Evolutionary conservation across 2,329 filamentous ascomycete genomes (phyloP).

Genomic region (Penicillium sp.): DNA sequence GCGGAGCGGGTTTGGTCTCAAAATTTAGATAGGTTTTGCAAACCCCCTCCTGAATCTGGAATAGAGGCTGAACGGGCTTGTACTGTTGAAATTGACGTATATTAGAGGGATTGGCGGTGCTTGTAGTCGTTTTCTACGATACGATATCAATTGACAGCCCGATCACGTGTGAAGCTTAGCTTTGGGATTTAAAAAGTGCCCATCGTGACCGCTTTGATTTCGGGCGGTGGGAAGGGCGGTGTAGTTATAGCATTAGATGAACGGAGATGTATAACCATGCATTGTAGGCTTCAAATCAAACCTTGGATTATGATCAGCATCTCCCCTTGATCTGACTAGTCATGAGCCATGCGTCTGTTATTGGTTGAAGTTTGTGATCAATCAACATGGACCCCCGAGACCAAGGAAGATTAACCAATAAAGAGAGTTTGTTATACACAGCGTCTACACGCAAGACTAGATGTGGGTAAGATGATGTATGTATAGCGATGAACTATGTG

Average conservation of each 20-base stretch:
- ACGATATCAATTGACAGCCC: slow-evolving; percentile 6
- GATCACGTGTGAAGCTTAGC: slow-evolving; percentile 12
- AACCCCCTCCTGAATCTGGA: not conserved
- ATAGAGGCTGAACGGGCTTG: not conserved
- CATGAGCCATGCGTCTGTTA: too few species aligned
- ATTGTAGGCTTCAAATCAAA: too few species aligned
- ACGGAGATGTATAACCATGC: too few species aligned
- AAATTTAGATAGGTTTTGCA: not conserved
- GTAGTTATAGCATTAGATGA: not conserved
- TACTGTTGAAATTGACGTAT: not conserved
- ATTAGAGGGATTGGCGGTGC: not conserved
- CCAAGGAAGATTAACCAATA: not conserved
- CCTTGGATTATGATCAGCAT: too few species aligned
- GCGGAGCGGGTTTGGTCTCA: not conserved
- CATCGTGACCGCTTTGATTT: not conserved
- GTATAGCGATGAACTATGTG: slow-evolving; percentile 25
- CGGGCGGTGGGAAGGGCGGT: not conserved
- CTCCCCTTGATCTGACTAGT: too few species aligned
- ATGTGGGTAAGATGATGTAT: slow-evolving; percentile 1
- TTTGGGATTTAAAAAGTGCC: not conserved
- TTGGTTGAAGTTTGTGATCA: too few species aligned
- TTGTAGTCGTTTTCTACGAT: slow-evolving; percentile 6
- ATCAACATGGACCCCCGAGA: too few species aligned
- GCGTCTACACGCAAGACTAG: not conserved
- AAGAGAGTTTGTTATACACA: not conserved